Conservation (phyloP, 441 rosid species). For the Gossypium davidsonii region DNA sequence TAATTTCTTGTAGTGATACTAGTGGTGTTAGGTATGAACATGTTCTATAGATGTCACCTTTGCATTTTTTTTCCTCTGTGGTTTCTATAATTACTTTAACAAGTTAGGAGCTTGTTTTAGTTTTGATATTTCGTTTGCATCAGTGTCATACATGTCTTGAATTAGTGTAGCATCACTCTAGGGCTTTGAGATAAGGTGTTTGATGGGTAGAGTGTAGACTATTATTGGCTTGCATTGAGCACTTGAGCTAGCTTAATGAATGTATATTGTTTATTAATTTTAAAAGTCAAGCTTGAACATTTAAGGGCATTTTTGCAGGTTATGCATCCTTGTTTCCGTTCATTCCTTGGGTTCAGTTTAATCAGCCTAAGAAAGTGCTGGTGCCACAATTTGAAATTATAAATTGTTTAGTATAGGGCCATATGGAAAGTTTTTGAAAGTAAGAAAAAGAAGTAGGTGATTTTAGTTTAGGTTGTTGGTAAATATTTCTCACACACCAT, state of each 20-base stretch:
- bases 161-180: background rate
- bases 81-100: background rate
- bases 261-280: background rate
- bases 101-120: background rate
- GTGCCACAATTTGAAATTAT: background rate
- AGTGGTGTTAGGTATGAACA: conserved; percentile 73
- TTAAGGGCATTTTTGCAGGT: background rate
- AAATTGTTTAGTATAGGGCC: background rate
- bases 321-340: too few relatives aligned
- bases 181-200: background rate
- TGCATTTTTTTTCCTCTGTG: background rate
- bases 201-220: background rate
- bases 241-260: background rate
- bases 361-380: too few relatives aligned
- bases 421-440: background rate
- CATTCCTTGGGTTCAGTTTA: too few relatives aligned
- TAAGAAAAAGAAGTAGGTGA: background rate
- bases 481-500: background rate
- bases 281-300: too few relatives aligned
- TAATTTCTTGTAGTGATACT: conserved; percentile 80
- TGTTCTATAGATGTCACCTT: background rate
- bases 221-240: background rate
- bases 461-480: background rate
- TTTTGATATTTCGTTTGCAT: background rate
- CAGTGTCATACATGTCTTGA: background rate